phyloP scores from a whole-genome alignment of 163 green algal genomes.

The Coccomyxa subellipsoidea region DNA sequence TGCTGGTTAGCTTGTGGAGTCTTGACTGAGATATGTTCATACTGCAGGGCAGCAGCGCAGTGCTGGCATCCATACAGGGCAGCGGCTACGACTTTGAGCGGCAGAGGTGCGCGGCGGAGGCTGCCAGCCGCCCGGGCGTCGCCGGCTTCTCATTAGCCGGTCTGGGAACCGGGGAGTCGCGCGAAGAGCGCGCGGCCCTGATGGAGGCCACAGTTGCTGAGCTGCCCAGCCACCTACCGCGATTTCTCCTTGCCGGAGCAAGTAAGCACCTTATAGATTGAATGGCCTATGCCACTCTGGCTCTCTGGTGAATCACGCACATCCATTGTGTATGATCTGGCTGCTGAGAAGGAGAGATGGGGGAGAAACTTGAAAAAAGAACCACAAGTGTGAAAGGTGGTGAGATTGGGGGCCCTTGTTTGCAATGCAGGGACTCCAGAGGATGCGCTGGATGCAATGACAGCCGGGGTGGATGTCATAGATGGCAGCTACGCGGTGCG shows the following conservation, averaged over 20 bases:
- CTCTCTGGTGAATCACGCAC: too few relatives aligned
- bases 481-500: constrained; percentile 48
- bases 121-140: constrained; percentile 5
- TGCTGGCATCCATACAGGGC: constrained; percentile 43
- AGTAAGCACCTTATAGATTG: neutral
- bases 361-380: too few relatives aligned
- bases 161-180: constrained; percentile 61
- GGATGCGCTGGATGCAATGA: constrained; percentile 65
- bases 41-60: constrained; percentile 6
- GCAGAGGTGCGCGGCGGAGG: constrained; percentile 35
- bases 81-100: constrained; percentile 32
- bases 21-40: too few relatives aligned
- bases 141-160: constrained; percentile 23
- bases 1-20: too few relatives aligned
- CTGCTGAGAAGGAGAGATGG: too few relatives aligned
- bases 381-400: too few relatives aligned
- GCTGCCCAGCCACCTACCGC: constrained; percentile 44
- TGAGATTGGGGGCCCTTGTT: neutral
- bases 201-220: constrained; percentile 35
- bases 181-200: constrained; percentile 27
- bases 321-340: too few relatives aligned
- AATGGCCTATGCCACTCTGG: too few relatives aligned
- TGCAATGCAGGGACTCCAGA: constrained; percentile 26
- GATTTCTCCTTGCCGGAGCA: constrained; percentile 37
- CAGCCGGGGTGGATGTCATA: constrained; percentile 71